phyloP scores from a whole-genome alignment of 768 basidiomycete species.

The Dentipellis fragilis region DNA sequence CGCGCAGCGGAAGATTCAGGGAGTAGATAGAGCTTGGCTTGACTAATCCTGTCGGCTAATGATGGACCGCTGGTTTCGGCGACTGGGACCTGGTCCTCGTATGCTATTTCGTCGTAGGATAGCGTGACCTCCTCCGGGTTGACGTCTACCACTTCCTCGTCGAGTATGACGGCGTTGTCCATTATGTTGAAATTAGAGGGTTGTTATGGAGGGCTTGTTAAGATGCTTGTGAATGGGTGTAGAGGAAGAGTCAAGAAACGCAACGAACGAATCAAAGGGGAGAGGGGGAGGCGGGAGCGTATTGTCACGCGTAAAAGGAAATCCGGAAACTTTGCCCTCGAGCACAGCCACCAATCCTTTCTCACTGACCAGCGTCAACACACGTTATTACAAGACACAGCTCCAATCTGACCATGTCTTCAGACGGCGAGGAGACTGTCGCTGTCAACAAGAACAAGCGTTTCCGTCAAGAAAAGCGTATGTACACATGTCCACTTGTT shows the following conservation, averaged over 20 bases:
- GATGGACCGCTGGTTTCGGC: constrained; percentile 16
- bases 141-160: neutral
- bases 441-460: constrained; percentile 75
- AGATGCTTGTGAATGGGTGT: neutral
- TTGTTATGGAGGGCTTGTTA: neutral
- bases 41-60: constrained; percentile 62
- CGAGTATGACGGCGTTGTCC: neutral
- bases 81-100: constrained; percentile 46
- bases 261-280: neutral
- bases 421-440: constrained; percentile 3
- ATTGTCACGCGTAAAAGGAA: neutral
- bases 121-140: constrained; percentile 17
- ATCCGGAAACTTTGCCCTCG: neutral
- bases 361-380: too few relatives aligned
- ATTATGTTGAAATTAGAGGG: neutral
- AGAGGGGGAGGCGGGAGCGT: neutral
- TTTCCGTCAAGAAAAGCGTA: constrained; percentile 93
- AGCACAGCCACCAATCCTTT: too few relatives aligned
- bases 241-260: neutral
- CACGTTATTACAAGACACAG: too few relatives aligned
- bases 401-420: neutral
- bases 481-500: constrained; percentile 22
- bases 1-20: constrained; percentile 53
- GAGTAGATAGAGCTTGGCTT: constrained; percentile 66
- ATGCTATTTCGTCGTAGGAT: constrained; percentile 43